Conservation (phyloP, 495 filamentous ascomycete genomes). For the Aspergillus funiculosus region DNA sequence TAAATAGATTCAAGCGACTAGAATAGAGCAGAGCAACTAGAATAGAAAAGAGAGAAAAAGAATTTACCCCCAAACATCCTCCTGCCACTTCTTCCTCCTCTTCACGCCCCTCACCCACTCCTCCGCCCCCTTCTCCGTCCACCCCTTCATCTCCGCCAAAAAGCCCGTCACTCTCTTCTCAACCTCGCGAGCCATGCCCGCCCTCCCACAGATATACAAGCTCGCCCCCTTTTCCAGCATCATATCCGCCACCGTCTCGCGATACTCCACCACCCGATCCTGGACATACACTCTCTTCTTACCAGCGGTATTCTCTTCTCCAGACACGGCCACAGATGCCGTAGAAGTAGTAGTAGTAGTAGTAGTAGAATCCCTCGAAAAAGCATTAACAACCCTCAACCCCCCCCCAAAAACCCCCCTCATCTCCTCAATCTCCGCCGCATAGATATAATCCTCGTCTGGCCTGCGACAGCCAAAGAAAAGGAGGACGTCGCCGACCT, state of each 20-base stretch:
- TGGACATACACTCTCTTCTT: conserved; percentile 35
- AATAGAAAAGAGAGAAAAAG: conserved; percentile 2
- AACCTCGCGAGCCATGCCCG: conserved; percentile 48
- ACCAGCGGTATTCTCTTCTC: background rate
- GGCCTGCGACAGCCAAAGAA: conserved; percentile 44
- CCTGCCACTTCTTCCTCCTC: conserved; percentile 45
- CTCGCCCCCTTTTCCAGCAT: conserved; percentile 37
- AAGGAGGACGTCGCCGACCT: conserved; percentile 37
- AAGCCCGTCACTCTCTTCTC: conserved; percentile 30
- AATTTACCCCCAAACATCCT: conserved; percentile 45
- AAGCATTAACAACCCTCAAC: conserved; percentile 32
- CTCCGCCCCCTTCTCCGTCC: conserved; percentile 33
- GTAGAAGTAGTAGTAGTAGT: no score
- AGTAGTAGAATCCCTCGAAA: conserved; percentile 21
- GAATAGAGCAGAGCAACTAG: background rate
- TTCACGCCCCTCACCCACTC: conserved; percentile 41
- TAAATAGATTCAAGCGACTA: background rate
- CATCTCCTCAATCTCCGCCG: conserved; percentile 32
- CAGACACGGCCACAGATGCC: no score
- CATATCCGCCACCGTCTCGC: conserved; percentile 24
- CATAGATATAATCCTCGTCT: conserved; percentile 41
- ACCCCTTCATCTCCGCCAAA: conserved; percentile 26
- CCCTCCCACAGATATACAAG: conserved; percentile 48
- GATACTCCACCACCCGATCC: conserved; percentile 33
- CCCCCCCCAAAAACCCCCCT: conserved; percentile 20